A percentile compares a stretch with the other conserved stretches of the same genome.
phyloP scores from a whole-genome alignment of 2,329 filamentous ascomycete species.

The Aspergillus latus region DNA sequence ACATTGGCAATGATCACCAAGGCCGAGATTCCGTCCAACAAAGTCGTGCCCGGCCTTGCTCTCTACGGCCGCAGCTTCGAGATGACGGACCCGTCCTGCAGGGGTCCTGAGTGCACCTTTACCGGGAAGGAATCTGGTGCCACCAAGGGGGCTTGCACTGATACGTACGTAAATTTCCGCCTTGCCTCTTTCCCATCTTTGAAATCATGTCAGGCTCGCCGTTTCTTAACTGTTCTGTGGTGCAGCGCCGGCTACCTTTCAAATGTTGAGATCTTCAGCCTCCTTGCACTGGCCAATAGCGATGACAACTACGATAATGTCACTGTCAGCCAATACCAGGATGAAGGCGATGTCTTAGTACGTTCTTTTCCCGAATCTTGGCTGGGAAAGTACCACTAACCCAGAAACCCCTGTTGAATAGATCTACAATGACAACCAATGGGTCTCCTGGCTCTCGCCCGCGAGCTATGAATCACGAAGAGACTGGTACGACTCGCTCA shows the following conservation, averaged over 20 bases:
- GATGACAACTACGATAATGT: not conserved
- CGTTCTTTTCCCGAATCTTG: not conserved
- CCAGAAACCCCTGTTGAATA: not conserved
- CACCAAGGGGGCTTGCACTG: conserved; percentile 2
- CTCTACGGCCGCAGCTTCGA: conserved; percentile 8
- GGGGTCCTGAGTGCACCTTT: not conserved
- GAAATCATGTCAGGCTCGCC: not conserved
- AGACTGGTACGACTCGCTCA: conserved; percentile 22
- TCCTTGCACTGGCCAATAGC: not conserved
- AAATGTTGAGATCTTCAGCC: not conserved
- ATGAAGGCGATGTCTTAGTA: not conserved
- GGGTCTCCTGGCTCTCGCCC: conserved; percentile 33
- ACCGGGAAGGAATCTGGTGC: conserved; percentile 1
- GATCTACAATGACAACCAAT: conserved; percentile 18
- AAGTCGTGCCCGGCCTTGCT: not conserved
- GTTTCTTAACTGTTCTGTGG: too few species aligned
- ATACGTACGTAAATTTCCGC: conserved; percentile 1
- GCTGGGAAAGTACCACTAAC: not conserved
- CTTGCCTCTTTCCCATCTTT: not conserved
- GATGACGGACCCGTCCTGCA: not conserved
- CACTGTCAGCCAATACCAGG: not conserved
- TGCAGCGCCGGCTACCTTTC: conserved; percentile 2
- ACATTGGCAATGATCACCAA: conserved; percentile 22
- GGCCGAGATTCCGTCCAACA: not conserved
- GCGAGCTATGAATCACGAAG: conserved; percentile 24